These are phyloP conservation scores for Pyronema domesticum DNA, from an alignment of 495 filamentous ascomycete genomes.

Conservation along the genomic window DNA sequence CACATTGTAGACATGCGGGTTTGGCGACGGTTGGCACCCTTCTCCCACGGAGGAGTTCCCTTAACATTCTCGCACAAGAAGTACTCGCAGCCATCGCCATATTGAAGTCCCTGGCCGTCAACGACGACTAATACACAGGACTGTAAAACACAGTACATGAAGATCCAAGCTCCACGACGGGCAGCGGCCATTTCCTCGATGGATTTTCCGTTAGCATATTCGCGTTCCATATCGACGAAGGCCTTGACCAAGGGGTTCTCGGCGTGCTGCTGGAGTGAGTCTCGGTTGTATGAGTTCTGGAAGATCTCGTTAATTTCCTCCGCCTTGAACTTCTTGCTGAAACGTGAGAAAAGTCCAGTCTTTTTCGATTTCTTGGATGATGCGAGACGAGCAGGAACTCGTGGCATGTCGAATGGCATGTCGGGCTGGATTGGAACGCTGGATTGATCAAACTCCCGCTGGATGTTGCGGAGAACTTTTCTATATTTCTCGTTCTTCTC, in stretches of 20 bases:
- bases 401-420: conserved; percentile 77
- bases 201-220: conserved; percentile 50
- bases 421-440: conserved; percentile 78
- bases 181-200: conserved; percentile 58
- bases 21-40: conserved; percentile 43
- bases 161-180: conserved; percentile 79
- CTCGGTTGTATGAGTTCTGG: conserved; percentile 57
- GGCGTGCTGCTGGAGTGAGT: conserved; percentile 37
- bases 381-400: conserved; percentile 40
- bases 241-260: conserved; percentile 52
- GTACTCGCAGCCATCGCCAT: conserved; percentile 72
- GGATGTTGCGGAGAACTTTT: conserved; percentile 46
- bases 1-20: conserved; percentile 59
- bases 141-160: conserved; percentile 82
- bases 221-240: conserved; percentile 70
- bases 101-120: conserved; percentile 64
- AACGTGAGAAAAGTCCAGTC: conserved; percentile 40
- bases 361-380: conserved; percentile 40
- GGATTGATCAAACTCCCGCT: conserved; percentile 73
- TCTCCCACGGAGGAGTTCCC: conserved; percentile 69
- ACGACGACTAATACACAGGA: conserved; percentile 76
- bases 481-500: conserved; percentile 31
- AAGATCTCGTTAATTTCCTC: conserved; percentile 60
- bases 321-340: conserved; percentile 48
- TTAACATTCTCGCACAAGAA: conserved; percentile 86